Evolutionary conservation across 352 stramenopile species (phyloP), one percentile per base, ranked within the genome.

Genomic region (Phytophthora palmivora): DNA sequence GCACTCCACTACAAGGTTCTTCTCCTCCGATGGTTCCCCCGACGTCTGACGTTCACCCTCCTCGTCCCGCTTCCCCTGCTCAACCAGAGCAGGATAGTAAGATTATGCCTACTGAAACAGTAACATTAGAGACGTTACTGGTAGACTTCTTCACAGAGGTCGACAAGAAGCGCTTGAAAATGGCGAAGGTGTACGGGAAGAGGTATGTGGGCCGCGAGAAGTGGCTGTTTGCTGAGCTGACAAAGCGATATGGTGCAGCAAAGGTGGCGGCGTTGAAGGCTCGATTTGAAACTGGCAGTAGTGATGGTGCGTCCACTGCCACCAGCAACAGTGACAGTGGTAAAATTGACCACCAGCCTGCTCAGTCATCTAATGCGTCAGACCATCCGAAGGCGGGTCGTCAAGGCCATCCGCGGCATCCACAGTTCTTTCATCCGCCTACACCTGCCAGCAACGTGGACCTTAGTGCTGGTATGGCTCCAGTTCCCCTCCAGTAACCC

Each of bases 131-230:
- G 52, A 63, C 67, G 21, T 55, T 88, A n/a, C 42, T 94, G 24
- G 41, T 75, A 6, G 72, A 83, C 14, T 94, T 94, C 48, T 94
- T 89, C 48, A 78, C 63, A 2, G 58, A 78, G 41, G 67, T 87
- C 6, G 84, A 94, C 53, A 79, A 77, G 51, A 75, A 63, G 19
- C 84, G 82, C 36, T 16, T 88, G 22, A 78, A 70, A 15, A 91
- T 91, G 80, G 84, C 79, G 3, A 75, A 80, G 46, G 77, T 79
- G 32, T 92, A 92, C 46, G 68, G 71, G 2, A 87, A 81, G 49
- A 63, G 84, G n/a, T 94, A 94, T 58, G 71, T 70, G 21, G 79
- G 76, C 7, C 76, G 79, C 43, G 82, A 92, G 41, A 75, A 86
- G n/a, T 80, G 72, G 39, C 44, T 94, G 19, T 94, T 94, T 24